Conservation (phyloP, 2,329 filamentous ascomycete species). For the Fusarium poae region DNA sequence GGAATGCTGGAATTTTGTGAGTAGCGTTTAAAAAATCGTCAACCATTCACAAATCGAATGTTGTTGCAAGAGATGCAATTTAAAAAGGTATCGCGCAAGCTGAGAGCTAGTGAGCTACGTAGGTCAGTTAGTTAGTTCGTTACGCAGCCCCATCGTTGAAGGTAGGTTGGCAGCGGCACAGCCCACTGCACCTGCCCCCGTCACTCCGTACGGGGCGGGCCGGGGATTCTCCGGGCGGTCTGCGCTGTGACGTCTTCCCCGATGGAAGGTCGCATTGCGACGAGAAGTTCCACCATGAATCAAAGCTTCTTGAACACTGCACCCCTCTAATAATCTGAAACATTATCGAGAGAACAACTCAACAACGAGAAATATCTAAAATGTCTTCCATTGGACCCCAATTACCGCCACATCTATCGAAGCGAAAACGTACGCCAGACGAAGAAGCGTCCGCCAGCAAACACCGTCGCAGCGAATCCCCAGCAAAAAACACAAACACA, state of each 20-base stretch:
- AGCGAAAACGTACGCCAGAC: slow-evolving; percentile 68
- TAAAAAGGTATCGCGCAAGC: slow-evolving; percentile 35
- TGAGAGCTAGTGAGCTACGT: slow-evolving; percentile 47
- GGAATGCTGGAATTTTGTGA: slow-evolving; percentile 7
- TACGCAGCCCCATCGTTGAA: slow-evolving; percentile 44
- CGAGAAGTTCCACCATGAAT: slow-evolving; percentile 32
- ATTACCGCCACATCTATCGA: slow-evolving; percentile 75
- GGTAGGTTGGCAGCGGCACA: slow-evolving; percentile 43
- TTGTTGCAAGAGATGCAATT: slow-evolving; percentile 15
- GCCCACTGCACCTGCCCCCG: slow-evolving; percentile 28
- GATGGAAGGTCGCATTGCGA: slow-evolving; percentile 36
- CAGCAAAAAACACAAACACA: slow-evolving; percentile 59
- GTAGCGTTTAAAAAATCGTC: background rate
- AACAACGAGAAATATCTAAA: slow-evolving; percentile 34
- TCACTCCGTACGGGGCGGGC: slow-evolving; percentile 37
- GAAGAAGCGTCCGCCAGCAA: slow-evolving; percentile 58
- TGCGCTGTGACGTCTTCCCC: slow-evolving; percentile 46
- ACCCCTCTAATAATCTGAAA: slow-evolving; percentile 24
- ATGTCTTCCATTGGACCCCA: slow-evolving; percentile 80
- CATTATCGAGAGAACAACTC: background rate
- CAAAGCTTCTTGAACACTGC: slow-evolving; percentile 30
- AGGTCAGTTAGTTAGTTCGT: slow-evolving; percentile 44
- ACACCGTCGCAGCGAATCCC: slow-evolving; percentile 49
- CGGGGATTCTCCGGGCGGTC: slow-evolving; percentile 48
- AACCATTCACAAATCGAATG: background rate